A percentile compares a stretch with the other conserved stretches of the same genome.
phyloP scores from a whole-genome alignment of 768 basidiomycete genomes.

The Lentinula aciculospora region DNA sequence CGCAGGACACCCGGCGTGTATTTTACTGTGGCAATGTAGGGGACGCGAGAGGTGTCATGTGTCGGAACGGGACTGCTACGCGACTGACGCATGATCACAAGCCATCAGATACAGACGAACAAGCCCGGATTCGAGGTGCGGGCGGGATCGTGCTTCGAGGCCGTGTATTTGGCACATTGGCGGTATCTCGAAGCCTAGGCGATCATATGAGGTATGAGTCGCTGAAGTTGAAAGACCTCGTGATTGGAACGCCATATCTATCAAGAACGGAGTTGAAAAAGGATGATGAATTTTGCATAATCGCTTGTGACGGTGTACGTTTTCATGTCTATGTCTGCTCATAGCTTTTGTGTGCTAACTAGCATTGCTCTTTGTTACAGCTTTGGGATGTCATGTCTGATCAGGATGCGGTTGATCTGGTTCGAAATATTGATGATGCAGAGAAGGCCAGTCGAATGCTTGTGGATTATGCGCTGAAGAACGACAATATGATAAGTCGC shows the following conservation, averaged over 20 bases:
- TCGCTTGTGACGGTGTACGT: constrained; percentile 78
- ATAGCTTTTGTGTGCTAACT: constrained; percentile 1
- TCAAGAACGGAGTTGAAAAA: constrained; percentile 66
- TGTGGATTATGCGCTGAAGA: constrained; percentile 58
- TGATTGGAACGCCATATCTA: constrained; percentile 78
- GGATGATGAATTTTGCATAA: constrained; percentile 68
- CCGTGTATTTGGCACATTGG: constrained; percentile 74
- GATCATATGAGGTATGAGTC: constrained; percentile 31
- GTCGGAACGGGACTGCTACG: constrained; percentile 62
- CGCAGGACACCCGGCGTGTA: constrained; percentile 41
- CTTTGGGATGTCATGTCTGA: constrained; percentile 77
- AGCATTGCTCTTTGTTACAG: constrained; percentile 25
- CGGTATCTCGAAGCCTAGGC: constrained; percentile 73
- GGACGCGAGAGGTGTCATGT: constrained; percentile 71
- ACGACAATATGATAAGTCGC: constrained; percentile 43
- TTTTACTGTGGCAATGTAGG: constrained; percentile 78
- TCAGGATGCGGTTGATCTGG: constrained; percentile 64
- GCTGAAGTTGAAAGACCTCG: constrained; percentile 77
- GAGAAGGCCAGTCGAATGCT: constrained; percentile 54
- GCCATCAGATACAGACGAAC: constrained; percentile 71
- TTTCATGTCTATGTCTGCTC: not conserved
- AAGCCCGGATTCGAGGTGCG: constrained; percentile 73
- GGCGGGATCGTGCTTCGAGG: constrained; percentile 83
- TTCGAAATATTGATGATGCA: constrained; percentile 46
- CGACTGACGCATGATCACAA: constrained; percentile 80